Percentiles rank a stretch among this genome's conserved stretches.
phyloP scores from a whole-genome alignment of 2,329 filamentous ascomycete genomes.

The Fusarium ambrosium region DNA sequence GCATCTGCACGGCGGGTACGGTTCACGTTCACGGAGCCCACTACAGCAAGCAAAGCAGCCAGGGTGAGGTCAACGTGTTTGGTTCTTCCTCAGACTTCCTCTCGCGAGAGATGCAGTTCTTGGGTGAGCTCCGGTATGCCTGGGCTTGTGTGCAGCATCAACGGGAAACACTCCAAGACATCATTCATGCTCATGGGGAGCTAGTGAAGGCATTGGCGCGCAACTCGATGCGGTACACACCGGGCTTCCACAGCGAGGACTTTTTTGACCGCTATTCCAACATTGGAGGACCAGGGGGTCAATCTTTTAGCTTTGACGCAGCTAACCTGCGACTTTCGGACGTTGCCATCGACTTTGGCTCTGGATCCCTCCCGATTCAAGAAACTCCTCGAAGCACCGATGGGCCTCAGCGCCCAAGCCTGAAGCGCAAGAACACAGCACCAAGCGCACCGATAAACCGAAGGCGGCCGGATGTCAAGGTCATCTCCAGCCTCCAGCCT shows the following conservation, averaged over 20 bases:
- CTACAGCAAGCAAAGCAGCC: constrained; percentile 70
- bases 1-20: constrained; percentile 86
- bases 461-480: constrained; percentile 56
- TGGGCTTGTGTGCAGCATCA: constrained; percentile 88
- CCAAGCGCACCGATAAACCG: constrained; percentile 54
- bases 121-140: constrained; percentile 79
- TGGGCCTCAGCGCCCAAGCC: constrained; percentile 52
- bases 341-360: constrained; percentile 70
- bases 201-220: constrained; percentile 79
- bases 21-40: constrained; percentile 90
- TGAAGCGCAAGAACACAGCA: constrained; percentile 65
- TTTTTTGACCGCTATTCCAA: constrained; percentile 85
- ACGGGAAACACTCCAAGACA: constrained; percentile 80
- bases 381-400: constrained; percentile 57
- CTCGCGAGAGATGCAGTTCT: constrained; percentile 82
- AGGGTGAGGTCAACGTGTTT: constrained; percentile 73
- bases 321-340: constrained; percentile 81
- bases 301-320: constrained; percentile 76
- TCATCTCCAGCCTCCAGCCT: constrained; percentile 48
- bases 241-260: constrained; percentile 87
- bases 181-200: constrained; percentile 84
- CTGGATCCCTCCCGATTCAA: constrained; percentile 67
- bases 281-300: constrained; percentile 69
- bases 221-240: constrained; percentile 77
- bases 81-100: constrained; percentile 76